phyloP scores from a whole-genome alignment of 371 early-diverging fungal genomes.

The Thermomucor indicae-seudaticae region DNA sequence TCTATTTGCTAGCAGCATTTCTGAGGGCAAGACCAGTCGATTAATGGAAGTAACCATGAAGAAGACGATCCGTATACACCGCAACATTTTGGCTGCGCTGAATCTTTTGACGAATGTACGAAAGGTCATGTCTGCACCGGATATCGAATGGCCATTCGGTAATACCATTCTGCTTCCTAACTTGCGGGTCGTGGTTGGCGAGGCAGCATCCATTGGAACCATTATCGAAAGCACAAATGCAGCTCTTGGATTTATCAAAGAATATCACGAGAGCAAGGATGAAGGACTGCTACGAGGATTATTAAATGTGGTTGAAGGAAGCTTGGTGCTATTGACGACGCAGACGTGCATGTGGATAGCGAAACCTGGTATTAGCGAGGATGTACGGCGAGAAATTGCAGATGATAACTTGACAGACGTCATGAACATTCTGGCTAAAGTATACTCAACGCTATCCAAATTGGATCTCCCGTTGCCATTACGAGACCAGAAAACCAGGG shows the following conservation, averaged over 20 bases:
- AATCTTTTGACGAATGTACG: constrained; percentile 20
- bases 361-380: constrained; percentile 24
- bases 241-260: constrained; percentile 15
- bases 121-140: constrained; percentile 9
- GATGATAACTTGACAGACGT: constrained; percentile 26
- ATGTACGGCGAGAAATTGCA: constrained; percentile 19
- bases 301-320: constrained; percentile 22
- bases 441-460: not conserved
- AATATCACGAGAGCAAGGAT: constrained; percentile 9
- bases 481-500: constrained; percentile 4
- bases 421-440: constrained; percentile 14
- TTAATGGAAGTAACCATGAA: constrained; percentile 11
- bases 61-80: constrained; percentile 12
- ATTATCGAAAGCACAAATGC: constrained; percentile 28
- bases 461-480: not conserved
- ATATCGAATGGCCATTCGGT: constrained; percentile 31
- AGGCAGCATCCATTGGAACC: constrained; percentile 27
- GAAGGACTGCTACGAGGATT: not conserved
- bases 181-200: constrained; percentile 7
- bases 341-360: constrained; percentile 31
- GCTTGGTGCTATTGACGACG: constrained; percentile 20
- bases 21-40: constrained; percentile 10
- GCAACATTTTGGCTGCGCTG: constrained; percentile 16
- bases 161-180: constrained; percentile 29
- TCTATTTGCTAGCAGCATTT: no score